These are phyloP conservation scores for Tuber microsphaerosporum DNA, from an alignment of 495 filamentous ascomycete species.

Conservation along the genomic window DNA sequence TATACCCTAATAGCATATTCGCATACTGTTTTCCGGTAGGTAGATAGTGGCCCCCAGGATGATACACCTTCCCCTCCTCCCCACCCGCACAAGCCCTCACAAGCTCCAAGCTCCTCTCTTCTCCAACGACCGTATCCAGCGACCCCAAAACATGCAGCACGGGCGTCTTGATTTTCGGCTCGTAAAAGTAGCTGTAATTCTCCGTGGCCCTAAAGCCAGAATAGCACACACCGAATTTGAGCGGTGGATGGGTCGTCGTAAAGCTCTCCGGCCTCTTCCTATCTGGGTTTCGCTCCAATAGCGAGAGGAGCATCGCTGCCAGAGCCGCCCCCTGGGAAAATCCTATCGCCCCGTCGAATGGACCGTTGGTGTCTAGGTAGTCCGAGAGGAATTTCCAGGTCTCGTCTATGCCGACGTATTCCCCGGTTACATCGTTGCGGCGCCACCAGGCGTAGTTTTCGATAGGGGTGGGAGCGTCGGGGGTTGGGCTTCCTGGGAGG, in stretches of 20 bases:
- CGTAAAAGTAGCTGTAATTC: conserved; percentile 64
- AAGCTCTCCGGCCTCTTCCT: conserved; percentile 46
- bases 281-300: conserved; percentile 54
- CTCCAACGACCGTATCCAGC: conserved; percentile 83
- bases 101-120: conserved; percentile 58
- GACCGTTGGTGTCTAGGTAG: conserved; percentile 47
- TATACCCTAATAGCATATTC: conserved; percentile 65
- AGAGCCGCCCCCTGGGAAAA: conserved; percentile 45
- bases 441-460: conserved; percentile 75
- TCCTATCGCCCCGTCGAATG: conserved; percentile 44
- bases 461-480: conserved; percentile 16
- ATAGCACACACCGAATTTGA: conserved; percentile 76
- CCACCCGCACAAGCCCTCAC: conserved; percentile 60
- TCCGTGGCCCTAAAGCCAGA: conserved; percentile 68
- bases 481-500: conserved; percentile 55
- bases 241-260: conserved; percentile 47
- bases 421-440: conserved; percentile 53
- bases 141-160: conserved; percentile 75
- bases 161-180: conserved; percentile 67
- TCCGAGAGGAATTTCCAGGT: conserved; percentile 57
- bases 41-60: conserved; percentile 91
- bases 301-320: conserved; percentile 50
- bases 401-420: conserved; percentile 59
- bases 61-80: conserved; percentile 58
- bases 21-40: conserved; percentile 74